A percentile compares a stretch with the other conserved stretches of the same genome.
These are phyloP conservation scores for Dactylis glomerata DNA, from an alignment of 176 grass and related monocot genomes.

Conservation along the genomic window DNA sequence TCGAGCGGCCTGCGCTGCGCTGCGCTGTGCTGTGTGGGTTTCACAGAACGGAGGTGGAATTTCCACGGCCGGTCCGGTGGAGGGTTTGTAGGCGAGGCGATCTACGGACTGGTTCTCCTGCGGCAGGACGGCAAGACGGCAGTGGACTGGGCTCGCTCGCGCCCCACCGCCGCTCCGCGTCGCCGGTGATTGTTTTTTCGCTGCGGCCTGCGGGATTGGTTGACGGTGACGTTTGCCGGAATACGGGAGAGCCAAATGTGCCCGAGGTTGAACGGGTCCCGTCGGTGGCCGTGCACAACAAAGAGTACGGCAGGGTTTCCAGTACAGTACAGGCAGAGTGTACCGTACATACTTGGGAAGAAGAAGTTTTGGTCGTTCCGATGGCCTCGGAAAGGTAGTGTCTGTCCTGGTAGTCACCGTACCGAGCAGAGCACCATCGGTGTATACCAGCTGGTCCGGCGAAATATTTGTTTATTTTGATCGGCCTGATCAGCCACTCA, in stretches of 20 bases:
- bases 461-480: too few relatives aligned
- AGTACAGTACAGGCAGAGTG: background rate
- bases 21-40: background rate
- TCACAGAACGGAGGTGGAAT: background rate
- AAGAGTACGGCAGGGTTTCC: background rate
- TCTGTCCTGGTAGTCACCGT: background rate
- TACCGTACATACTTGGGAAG: background rate
- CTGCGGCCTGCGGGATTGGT: background rate
- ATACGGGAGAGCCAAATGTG: background rate
- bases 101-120: background rate
- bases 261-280: background rate
- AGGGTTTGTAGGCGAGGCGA: background rate
- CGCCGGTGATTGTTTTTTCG: conserved; percentile 17
- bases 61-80: background rate
- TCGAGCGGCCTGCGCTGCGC: background rate
- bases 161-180: conserved; percentile 10
- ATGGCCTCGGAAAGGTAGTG: background rate
- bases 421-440: too few relatives aligned
- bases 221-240: background rate
- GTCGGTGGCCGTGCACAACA: background rate
- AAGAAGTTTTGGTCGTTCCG: background rate
- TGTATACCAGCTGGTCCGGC: background rate
- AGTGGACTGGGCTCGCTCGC: conserved; percentile 8
- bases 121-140: conserved; percentile 27
- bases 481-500: too few relatives aligned